Evolutionary conservation across 345 rosid genomes (phyloP), one percentile per base, ranked within the genome.

Genomic region (Acer negundo): DNA sequence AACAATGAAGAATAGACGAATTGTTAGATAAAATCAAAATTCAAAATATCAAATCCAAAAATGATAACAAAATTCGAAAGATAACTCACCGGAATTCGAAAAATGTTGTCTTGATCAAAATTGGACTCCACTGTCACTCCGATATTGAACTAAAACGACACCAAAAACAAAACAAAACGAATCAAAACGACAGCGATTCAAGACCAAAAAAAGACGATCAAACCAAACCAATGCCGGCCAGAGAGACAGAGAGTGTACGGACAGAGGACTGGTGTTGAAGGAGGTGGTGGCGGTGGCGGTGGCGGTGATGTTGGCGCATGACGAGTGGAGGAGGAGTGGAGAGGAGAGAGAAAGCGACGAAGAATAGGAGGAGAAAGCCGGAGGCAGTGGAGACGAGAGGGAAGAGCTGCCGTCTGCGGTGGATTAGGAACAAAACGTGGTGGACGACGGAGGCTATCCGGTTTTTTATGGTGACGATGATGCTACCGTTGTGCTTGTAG

Each of bases 71-170:
- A 59, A 24, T 12, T 62, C 4, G 74, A 46, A 46, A 46, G 49
- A 46, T 46, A 49, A 65, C 88, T 9, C 78, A 93, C 99, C 82
- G 96, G 96, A 74, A 89, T 86, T 62, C 78, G 84, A 78, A 95
- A 86, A 19, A 47, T 73, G 24, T 64, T 9, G 42, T 51, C 56
- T 9, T 49, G 58, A 72, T 66, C 73, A 22, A 72, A 78, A 59
- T 76, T 76, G 15, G 86, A 80, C 67, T 78, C 84, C 31, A 35
- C 77, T 49, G 73, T 70, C 65, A 70, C 84, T 65, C 73, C 86
- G 47, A 76, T 47, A 20, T 69, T 71, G 22, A 70, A 62, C 89
- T 90, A 72, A 77, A 71, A 72, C 24, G 62, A 69, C 17, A 58
- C 16, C 12, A 67, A 71, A 61, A 51, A 55, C 77, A 70, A 77